A percentile compares a stretch with the other conserved stretches of the same genome.
These are phyloP conservation scores for Diaporthe sp. DNA, from an alignment of 2,329 filamentous ascomycete species.

Conservation along the genomic window DNA sequence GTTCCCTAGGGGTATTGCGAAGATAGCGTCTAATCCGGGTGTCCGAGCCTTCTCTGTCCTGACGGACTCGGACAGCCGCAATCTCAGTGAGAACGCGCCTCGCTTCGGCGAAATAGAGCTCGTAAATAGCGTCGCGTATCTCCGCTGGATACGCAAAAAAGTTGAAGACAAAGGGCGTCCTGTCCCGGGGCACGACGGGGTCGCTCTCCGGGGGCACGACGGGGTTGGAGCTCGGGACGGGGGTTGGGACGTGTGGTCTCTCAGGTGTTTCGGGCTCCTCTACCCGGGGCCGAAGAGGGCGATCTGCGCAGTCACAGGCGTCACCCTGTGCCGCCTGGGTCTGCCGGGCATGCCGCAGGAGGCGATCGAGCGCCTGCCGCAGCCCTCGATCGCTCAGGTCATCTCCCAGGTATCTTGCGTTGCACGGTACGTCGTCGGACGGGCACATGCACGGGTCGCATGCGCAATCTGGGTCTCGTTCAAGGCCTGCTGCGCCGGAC, in stretches of 20 bases:
- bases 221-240: neutral
- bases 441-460: conserved; percentile 5
- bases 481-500: neutral
- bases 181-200: neutral
- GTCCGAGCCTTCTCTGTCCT: neutral
- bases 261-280: neutral
- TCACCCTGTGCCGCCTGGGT: neutral
- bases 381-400: neutral
- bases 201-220: too few relatives aligned
- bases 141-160: neutral
- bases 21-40: neutral
- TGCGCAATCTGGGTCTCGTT: neutral
- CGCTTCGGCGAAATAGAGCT: neutral
- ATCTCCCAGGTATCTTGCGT: neutral
- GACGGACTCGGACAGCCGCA: conserved; percentile 4
- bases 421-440: neutral
- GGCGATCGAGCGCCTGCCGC: neutral
- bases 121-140: neutral
- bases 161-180: neutral
- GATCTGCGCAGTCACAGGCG: neutral
- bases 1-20: neutral
- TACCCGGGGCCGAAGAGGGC: neutral
- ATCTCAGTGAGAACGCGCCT: neutral
- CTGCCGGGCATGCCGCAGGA: neutral
- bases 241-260: neutral